Evolutionary conservation across 2,329 filamentous ascomycete species (phyloP), one percentile per base, ranked within the genome.

Genomic region (Clarireedia hainanense): DNA sequence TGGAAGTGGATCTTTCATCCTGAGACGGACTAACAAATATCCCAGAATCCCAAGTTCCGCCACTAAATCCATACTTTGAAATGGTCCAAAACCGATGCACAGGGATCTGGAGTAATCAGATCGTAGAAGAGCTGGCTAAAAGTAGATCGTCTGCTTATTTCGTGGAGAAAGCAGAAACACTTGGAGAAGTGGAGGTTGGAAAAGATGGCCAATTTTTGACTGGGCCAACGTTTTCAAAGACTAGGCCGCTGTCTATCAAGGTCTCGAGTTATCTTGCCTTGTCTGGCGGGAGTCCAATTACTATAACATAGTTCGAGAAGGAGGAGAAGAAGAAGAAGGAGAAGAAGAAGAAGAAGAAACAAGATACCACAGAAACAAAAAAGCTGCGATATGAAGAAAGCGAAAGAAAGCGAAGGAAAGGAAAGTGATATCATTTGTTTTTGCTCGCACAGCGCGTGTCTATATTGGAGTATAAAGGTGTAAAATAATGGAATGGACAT

Each of bases 61-160:
- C 84, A 1, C 72, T 89, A 4, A 89, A 90, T 63, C 87, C 87
- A 0, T 89, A 85, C 65, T 91, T 89, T 67, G 73, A 85, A 55
- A 71, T 89, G 43, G 73, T 77, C 36, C 74, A 82, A 47, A 79
- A 79, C 39, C 71, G 75, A 64, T 86, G 83, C 63, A 83, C 80
- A 1, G 87, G 87, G 5, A 78, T 91, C 2, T 91, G 86, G 87
- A 89, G 83, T 66, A 80, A 86, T 7, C 68, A 73, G 6, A 89
- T 90, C 47, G 72, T 89, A 9, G 72, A 78, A 24, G 77, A 81
- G 56, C 76, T 91, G 52, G 74, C 76, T 34, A 73, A 75, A 39
- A 76, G 80, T 12, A 78, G 86, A 5, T 85, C 86, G 0, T 69
- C 73, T 1, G 78, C 78, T 3, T 71, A 73, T 1, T 89, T 85